Conservation (phyloP, 1,284 basidiomycete species). For the Fomitopsis schrenkii region DNA sequence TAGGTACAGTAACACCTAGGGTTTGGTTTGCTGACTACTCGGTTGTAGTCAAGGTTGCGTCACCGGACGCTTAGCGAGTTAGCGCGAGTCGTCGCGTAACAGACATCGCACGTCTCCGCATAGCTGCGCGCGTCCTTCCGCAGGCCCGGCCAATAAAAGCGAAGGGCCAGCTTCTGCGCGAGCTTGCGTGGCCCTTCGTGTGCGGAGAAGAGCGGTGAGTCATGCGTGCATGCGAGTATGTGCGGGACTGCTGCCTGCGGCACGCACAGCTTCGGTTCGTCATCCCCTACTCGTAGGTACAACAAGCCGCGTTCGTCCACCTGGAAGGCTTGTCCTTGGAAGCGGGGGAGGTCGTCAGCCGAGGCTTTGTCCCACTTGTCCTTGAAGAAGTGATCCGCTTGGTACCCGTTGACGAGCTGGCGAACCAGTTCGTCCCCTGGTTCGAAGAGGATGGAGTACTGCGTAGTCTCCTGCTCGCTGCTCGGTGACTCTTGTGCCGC, state of each 20-base stretch:
- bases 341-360: background rate
- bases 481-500: no score
- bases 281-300: background rate
- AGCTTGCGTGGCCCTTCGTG: background rate
- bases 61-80: no score
- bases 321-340: background rate
- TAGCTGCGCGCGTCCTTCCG: conserved; percentile 16
- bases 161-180: conserved; percentile 14
- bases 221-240: conserved; percentile 1
- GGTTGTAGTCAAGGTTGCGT: no score
- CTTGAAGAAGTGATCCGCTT: background rate
- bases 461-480: no score
- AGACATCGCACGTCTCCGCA: conserved; percentile 27
- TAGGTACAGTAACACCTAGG: no score
- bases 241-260: background rate
- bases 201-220: background rate
- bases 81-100: conserved; percentile 4
- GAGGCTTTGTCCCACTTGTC: background rate
- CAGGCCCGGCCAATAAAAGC: conserved; percentile 33
- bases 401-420: background rate
- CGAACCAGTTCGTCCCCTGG: background rate
- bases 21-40: no score
- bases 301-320: background rate
- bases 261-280: background rate
- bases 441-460: background rate